Evolutionary conservation across 1,139 yeast genomes (phyloP).

Genomic region (Zygosaccharomyces pseudobailii): DNA sequence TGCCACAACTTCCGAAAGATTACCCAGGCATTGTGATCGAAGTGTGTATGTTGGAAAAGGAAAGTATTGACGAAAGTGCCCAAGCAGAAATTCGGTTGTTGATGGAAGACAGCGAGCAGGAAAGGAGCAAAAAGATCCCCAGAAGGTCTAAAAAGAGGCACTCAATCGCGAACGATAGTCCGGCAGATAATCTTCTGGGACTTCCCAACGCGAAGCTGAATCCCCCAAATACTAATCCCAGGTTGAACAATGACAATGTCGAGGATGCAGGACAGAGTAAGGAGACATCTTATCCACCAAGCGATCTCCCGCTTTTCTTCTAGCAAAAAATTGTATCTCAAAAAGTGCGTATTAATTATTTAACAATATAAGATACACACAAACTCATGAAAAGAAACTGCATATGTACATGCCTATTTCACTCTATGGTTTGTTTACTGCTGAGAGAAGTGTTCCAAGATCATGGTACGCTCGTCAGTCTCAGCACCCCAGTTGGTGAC

Average conservation of each 20-base stretch:
- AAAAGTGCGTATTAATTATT: constrained; percentile 4
- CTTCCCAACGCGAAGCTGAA: background rate
- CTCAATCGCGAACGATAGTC: background rate
- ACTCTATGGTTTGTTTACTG: constrained; percentile 38
- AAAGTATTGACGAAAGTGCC: constrained; percentile 23
- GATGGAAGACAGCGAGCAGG: constrained; percentile 19
- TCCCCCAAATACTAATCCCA: background rate
- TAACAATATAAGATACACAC: constrained; percentile 7
- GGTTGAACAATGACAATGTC: background rate
- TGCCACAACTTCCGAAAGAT: constrained; percentile 32
- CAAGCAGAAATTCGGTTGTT: constrained; percentile 22
- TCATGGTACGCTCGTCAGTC: constrained; percentile 95
- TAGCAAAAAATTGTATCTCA: constrained; percentile 7
- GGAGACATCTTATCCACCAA: constrained; percentile 17
- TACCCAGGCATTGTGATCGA: constrained; percentile 62
- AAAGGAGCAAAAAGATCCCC: constrained; percentile 3
- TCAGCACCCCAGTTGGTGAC: constrained; percentile 99
- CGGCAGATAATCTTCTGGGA: constrained; percentile 1
- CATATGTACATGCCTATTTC: background rate
- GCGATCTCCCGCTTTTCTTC: constrained; percentile 31
- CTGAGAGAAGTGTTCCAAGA: constrained; percentile 94
- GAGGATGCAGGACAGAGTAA: constrained; percentile 3
- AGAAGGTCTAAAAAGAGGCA: background rate
- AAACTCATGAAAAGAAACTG: background rate
- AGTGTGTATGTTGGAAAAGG: constrained; percentile 53